Evolutionary conservation across 2,329 filamentous ascomycete genomes (phyloP).

Genomic region (Pseudopyrenochaeta lycopersici): DNA sequence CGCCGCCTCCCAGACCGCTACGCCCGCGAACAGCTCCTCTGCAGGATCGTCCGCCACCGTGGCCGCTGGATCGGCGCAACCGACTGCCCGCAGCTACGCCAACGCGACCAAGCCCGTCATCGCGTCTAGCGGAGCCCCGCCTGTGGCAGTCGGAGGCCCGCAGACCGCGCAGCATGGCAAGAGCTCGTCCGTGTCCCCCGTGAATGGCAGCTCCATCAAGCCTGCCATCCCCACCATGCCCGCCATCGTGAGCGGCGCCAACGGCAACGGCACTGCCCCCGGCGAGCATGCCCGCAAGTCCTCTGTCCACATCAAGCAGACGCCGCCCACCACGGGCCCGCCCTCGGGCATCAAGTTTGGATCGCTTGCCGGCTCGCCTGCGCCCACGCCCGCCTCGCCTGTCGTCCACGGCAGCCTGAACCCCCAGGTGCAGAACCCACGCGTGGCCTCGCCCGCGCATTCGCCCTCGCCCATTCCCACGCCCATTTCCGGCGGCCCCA

Average conservation of each 20-base stretch:
- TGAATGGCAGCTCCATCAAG: constrained; percentile 84
- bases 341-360: constrained; percentile 78
- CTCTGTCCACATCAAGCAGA: constrained; percentile 90
- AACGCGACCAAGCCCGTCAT: constrained; percentile 65
- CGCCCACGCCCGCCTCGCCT: constrained; percentile 72
- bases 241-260: constrained; percentile 70
- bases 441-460: constrained; percentile 82
- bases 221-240: constrained; percentile 72
- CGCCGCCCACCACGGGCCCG: constrained; percentile 67
- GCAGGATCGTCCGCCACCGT: constrained; percentile 61
- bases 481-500: constrained; percentile 83
- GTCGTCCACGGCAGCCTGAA: constrained; percentile 68
- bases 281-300: constrained; percentile 84
- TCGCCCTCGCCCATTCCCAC: constrained; percentile 95
- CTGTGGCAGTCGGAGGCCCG: constrained; percentile 63
- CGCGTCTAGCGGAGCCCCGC: constrained; percentile 60
- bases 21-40: constrained; percentile 57
- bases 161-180: constrained; percentile 60
- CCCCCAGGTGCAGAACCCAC: constrained; percentile 68
- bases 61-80: constrained; percentile 64
- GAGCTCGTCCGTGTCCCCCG: constrained; percentile 67
- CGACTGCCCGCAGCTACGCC: constrained; percentile 66
- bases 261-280: constrained; percentile 65
- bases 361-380: constrained; percentile 71
- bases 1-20: constrained; percentile 57